A percentile compares a stretch with the other conserved stretches of the same genome.
Conservation (phyloP, 2,329 filamentous ascomycete genomes). For the Cladosporium sp. region DNA sequence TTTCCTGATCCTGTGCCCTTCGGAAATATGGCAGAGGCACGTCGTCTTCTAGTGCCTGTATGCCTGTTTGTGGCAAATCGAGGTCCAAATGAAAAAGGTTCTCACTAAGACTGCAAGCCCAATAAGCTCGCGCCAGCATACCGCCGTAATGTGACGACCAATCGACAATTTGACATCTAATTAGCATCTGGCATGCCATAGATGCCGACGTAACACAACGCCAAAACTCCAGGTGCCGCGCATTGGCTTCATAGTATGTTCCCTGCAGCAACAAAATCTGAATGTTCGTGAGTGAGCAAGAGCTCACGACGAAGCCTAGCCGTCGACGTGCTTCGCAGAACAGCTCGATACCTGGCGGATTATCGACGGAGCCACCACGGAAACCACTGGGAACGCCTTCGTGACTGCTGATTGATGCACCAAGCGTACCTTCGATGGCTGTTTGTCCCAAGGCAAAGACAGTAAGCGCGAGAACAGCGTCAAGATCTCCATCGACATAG, state of each 20-base stretch:
- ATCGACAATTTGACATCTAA: not conserved
- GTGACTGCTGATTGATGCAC: not conserved
- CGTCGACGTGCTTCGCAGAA: conserved; percentile 63
- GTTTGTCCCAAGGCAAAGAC: conserved; percentile 56
- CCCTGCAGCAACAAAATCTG: conserved; percentile 59
- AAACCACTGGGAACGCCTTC: conserved; percentile 48
- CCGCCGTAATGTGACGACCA: not conserved
- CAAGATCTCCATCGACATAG: conserved; percentile 50
- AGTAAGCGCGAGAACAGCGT: conserved; percentile 58
- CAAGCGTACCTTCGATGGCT: conserved; percentile 48
- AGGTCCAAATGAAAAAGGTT: conserved; percentile 60
- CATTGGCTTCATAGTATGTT: conserved; percentile 29
- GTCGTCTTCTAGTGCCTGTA: conserved; percentile 53
- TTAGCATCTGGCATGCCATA: conserved; percentile 54
- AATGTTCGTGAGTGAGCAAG: conserved; percentile 59
- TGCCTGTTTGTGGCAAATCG: conserved; percentile 56
- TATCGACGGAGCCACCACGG: conserved; percentile 50
- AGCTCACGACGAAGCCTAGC: conserved; percentile 57
- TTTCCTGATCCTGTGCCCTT: conserved; percentile 51
- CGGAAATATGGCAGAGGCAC: conserved; percentile 59
- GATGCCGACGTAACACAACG: conserved; percentile 58
- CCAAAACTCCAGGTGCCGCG: conserved; percentile 57
- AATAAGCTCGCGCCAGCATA: conserved; percentile 42
- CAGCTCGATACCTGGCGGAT: conserved; percentile 58
- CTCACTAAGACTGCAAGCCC: conserved; percentile 54